phyloP scores from a whole-genome alignment of 805 yeast genomes.

The Yamadazyma endophytica region DNA sequence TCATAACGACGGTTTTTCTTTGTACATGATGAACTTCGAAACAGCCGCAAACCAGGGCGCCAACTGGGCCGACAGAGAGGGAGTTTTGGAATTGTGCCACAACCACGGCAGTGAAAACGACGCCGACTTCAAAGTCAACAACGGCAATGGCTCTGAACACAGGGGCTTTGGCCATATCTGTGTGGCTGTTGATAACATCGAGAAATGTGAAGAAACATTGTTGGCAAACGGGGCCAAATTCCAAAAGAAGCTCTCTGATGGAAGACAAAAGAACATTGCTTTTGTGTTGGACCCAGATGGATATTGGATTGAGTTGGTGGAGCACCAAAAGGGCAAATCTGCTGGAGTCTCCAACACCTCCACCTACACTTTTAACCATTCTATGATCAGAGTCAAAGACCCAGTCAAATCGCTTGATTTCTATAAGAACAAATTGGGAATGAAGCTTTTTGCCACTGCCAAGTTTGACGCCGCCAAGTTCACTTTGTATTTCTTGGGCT shows the following conservation, averaged over 20 bases:
- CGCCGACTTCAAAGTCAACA: slow-evolving; percentile 53
- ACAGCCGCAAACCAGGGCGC: slow-evolving; percentile 33
- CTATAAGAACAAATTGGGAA: slow-evolving; percentile 75
- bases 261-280: slow-evolving; percentile 90
- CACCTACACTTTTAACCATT: slow-evolving; percentile 67
- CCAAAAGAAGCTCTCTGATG: slow-evolving; percentile 81
- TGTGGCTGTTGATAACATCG: slow-evolving; percentile 78
- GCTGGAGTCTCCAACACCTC: slow-evolving; percentile 35
- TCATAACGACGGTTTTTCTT: slow-evolving; percentile 54
- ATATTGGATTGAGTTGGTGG: slow-evolving; percentile 91
- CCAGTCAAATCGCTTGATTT: slow-evolving; percentile 71
- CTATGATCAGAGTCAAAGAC: slow-evolving; percentile 92
- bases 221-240: slow-evolving; percentile 63
- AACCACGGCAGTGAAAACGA: slow-evolving; percentile 69
- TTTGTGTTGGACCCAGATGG: slow-evolving; percentile 95
- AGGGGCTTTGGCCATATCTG: slow-evolving; percentile 96
- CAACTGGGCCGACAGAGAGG: slow-evolving; percentile 47
- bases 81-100: slow-evolving; percentile 82
- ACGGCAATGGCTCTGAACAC: slow-evolving; percentile 81
- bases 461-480: slow-evolving; percentile 71
- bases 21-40: slow-evolving; percentile 66
- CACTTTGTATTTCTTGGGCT: slow-evolving; percentile 83
- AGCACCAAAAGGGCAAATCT: slow-evolving; percentile 43
- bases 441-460: slow-evolving; percentile 59
- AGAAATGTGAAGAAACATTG: slow-evolving; percentile 53